Evolutionary conservation across 1,139 yeast species (phyloP), one percentile per base, ranked within the genome.

Genomic region (Yamadazyma buinensis): DNA sequence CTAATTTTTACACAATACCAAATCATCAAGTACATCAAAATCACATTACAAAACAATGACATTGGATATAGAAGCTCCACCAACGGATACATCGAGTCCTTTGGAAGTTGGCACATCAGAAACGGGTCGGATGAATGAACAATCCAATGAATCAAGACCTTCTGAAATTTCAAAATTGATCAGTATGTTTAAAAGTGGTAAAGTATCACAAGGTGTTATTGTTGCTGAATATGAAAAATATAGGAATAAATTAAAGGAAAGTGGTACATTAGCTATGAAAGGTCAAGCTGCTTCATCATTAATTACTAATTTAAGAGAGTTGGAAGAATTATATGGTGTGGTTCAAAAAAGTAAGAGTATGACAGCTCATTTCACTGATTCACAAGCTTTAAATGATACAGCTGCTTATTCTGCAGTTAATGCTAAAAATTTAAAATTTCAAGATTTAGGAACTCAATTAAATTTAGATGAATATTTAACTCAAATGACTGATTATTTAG

Each of bases 391-490:
- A 35, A 56, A 49, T 33, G 68, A 64, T 37, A 59, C 68, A 1
- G 55, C 74, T 10, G 56, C 52, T 33, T 57, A 67, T 41, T 72
- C 72, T 10, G 70, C 71, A 11, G 49, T 60, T 20, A 82, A 83
- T 36, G 77, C 84, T 2, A 66, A 76, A 34, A 80, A 77, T 52
- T 47, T 80, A 42, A 72, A 72, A 36, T 58, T 80, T 29, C 84
- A 80, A 1, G 72, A 71, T 30, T 62, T 72, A 7, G 78, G 74
- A 7, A 62, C 68, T 7, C 57, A 75, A 2, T 51, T 84, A 8
- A 68, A 67, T 40, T 53, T 72, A 12, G 64, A 65, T 2, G 80
- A 75, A 15, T 72, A 78, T 39, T 47, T 70, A 6, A 47, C 54
- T 15, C 59, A 64, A 19, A 17, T 30, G 23, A 8, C 12, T n/a